Percentiles rank a stretch among this genome's conserved stretches.
These are phyloP conservation scores for Lachnum nothofagi DNA, from an alignment of 2,329 filamentous ascomycete species.

Conservation along the genomic window DNA sequence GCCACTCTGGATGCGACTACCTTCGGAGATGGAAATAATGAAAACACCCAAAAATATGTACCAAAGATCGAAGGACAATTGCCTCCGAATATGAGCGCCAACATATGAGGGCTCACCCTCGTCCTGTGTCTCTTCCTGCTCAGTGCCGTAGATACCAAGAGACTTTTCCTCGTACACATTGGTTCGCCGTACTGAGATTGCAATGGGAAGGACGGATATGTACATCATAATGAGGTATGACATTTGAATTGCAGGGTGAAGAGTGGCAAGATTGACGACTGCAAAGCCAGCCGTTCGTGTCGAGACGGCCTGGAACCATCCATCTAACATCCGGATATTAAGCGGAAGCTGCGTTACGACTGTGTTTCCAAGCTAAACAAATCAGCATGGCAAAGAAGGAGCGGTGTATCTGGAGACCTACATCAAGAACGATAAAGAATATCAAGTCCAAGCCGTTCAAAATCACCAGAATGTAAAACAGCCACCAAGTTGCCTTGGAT, in stretches of 20 bases:
- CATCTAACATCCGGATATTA: slow-evolving; percentile 74
- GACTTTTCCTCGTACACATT: slow-evolving; percentile 95
- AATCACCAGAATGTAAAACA: slow-evolving; percentile 77
- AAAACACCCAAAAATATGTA: slow-evolving; percentile 93
- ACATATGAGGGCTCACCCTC: slow-evolving; percentile 72
- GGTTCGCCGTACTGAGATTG: slow-evolving; percentile 86
- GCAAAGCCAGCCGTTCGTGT: slow-evolving; percentile 89
- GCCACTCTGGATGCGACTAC: slow-evolving; percentile 56
- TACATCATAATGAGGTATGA: slow-evolving; percentile 99
- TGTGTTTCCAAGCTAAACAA: slow-evolving; percentile 65
- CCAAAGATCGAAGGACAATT: slow-evolving; percentile 96
- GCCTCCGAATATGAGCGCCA: slow-evolving; percentile 81
- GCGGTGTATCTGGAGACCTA: slow-evolving; percentile 45
- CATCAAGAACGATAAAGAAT: slow-evolving; percentile 88
- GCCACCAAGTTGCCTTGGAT: slow-evolving; percentile 86
- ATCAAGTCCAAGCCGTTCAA: slow-evolving; percentile 82
- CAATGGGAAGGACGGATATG: slow-evolving; percentile 93
- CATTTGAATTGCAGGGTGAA: slow-evolving; percentile 89
- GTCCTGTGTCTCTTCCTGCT: slow-evolving; percentile 44
- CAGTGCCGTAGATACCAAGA: slow-evolving; percentile 63
- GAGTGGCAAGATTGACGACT: slow-evolving; percentile 66
- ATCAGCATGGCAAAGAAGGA: too few species aligned
- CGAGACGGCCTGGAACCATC: slow-evolving; percentile 82
- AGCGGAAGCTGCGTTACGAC: slow-evolving; percentile 63
- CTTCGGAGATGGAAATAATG: slow-evolving; percentile 85